Conservation (phyloP, 1,284 basidiomycete genomes). For the Pterulicium gracile region DNA sequence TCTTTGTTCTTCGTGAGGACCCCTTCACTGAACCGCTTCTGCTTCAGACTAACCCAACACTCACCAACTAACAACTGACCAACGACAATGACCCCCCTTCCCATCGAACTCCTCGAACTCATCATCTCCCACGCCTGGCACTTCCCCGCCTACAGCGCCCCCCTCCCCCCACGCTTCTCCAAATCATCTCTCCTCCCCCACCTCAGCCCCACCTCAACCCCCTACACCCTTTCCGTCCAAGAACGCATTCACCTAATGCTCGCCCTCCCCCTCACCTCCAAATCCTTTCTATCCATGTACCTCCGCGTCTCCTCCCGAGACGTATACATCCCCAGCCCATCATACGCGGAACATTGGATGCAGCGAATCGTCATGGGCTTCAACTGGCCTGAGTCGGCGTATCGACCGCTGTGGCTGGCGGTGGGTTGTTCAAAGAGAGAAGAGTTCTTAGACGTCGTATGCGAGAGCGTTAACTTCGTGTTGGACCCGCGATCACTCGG, state of each 20-base stretch:
- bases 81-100: too few relatives aligned
- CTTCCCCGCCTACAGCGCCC: constrained; percentile 5
- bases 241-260: constrained; percentile 23
- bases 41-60: too few relatives aligned
- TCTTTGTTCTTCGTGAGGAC: too few relatives aligned
- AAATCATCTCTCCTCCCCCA: background rate
- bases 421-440: background rate
- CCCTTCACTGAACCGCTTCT: too few relatives aligned
- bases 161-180: constrained; percentile 6
- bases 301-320: constrained; percentile 20
- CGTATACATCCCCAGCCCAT: constrained; percentile 20
- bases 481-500: too few relatives aligned
- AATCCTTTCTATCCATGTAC: constrained; percentile 18
- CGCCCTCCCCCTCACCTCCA: constrained; percentile 20
- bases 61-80: too few relatives aligned
- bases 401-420: background rate
- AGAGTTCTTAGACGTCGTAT: background rate
- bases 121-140: constrained; percentile 25
- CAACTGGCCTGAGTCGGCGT: background rate
- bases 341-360: constrained; percentile 11
- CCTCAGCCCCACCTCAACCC: background rate
- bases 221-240: constrained; percentile 12
- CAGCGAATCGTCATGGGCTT: background rate
- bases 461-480: background rate
- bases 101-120: constrained; percentile 24